Evolutionary conservation across 1,284 basidiomycete species (phyloP).

Genomic region (Microbotryum lychnidis-dioicae): DNA sequence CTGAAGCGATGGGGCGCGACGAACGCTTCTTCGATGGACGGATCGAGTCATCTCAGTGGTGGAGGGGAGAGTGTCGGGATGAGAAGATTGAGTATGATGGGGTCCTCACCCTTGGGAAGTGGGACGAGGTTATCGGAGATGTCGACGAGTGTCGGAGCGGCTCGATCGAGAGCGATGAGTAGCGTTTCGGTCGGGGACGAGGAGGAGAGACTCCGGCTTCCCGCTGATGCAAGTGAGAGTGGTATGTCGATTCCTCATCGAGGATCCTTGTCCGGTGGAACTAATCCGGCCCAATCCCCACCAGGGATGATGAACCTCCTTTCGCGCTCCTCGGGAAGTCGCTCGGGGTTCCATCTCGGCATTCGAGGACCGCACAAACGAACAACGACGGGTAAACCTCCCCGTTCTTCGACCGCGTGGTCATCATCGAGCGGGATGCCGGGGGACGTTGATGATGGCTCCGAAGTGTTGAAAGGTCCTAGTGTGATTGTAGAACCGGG

Average conservation of each 20-base stretch:
- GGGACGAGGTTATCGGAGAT: background rate
- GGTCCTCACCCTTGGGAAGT: background rate
- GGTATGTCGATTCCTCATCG: conserved; percentile 5
- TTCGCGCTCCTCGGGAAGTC: conserved; percentile 33
- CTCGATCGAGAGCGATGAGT: background rate
- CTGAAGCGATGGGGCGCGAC: conserved; percentile 44
- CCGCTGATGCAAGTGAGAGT: conserved; percentile 10
- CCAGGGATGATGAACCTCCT: background rate
- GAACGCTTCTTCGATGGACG: background rate
- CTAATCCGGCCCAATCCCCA: background rate
- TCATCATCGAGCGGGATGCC: background rate
- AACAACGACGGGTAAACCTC: too few relatives aligned
- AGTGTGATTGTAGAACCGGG: conserved; percentile 74
- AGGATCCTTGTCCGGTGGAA: conserved; percentile 1
- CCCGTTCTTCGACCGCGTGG: too few relatives aligned
- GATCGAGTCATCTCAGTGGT: background rate
- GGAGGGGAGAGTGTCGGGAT: background rate
- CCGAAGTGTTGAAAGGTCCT: conserved; percentile 38
- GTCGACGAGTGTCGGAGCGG: background rate
- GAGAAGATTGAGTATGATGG: conserved; percentile 17
- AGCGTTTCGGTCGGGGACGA: conserved; percentile 1
- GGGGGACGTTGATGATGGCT: conserved; percentile 44
- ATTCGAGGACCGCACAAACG: too few relatives aligned
- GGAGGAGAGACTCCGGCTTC: conserved; percentile 2
- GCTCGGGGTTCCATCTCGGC: conserved; percentile 5